Evolutionary conservation across 805 yeast species (phyloP), one percentile per base, ranked within the genome.

Genomic region (Myxozyma melibiosi): DNA sequence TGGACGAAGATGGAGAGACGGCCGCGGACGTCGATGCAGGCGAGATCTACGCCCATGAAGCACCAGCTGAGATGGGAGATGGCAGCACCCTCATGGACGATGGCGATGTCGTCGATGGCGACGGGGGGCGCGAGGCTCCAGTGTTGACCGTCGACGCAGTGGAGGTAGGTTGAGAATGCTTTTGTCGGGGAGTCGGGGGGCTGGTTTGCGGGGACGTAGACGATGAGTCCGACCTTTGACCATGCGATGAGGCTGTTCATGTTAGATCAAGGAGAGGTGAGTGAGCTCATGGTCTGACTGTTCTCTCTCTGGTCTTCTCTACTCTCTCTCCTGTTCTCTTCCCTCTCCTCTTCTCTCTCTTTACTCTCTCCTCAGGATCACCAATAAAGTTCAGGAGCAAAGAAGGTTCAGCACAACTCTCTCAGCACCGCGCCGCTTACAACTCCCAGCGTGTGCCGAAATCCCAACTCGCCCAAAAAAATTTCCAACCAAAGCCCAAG

Each of bases 81-180:
- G 31, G 45, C 65, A 40, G 53, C 52, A 46, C 43, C 61, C 47
- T 40, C 60, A 47, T 51, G 66, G 27, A 45, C 53, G 35, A 53
- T 52, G 16, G 61, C 44, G 25, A 67, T 56, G 34, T 61, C 65
- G 14, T 63, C 66, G 33, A 77, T 67, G 28, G 69, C 71, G 25
- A 78, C 76, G 1, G 88, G 82, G 7, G 77, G 74, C 1, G 90
- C 88, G 58, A 90, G 75, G 63, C 84, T 83, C 97, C 97, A 92
- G 45, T 78, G 72, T 31, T 78, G 76, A 1, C 97, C 97, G 69
- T 88, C 85, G 13, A 81, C 71, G 57, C 90, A 83, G 65, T 85
- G 91, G 56, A 90, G 45, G 41, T 47, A 63, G n/a, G 63, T 27
- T 18, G 53, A 27, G 38, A 25, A 55, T 22, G 57, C 59, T 4